Base-by-base conservation (phyloP, 768 basidiomycete species). In the Chlorophyllum brunneum region DNA sequence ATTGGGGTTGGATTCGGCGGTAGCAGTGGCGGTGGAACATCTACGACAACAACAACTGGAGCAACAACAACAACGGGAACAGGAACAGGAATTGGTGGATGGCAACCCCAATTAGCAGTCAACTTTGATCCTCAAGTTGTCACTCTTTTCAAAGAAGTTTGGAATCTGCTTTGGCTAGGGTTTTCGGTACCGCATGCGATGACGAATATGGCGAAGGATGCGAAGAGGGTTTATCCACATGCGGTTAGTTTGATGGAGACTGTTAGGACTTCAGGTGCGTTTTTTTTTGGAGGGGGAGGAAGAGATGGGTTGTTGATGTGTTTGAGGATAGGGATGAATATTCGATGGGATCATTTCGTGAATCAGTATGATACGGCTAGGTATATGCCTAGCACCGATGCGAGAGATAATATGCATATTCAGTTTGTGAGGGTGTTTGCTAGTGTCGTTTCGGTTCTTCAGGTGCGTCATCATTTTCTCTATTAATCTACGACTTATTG, bases 71-170 rank as follows among this genome's bases (percentile, higher is more conserved):
- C n/a, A n/a, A 7, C 37, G 18, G n/a, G 5, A 7, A 10, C n/a
- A 13, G 39, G 30, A 15, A 39, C 16, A 30, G 47, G 55, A 7
- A 26, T 10, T 7, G 38, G 37, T 20, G 65, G 86, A 2, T 87
- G 86, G 13, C 85, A 73, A 3, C 91, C 82, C 68, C 90, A 95
- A 68, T 80, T 99, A 2, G 88, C 88, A 6, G 94, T 98, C 58
- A 98, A 98, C 67, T 98, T 98, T 64, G 97, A 99, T 67, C 91
- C 94, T 3, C 95, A 98, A 70, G 93, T 95, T 58, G 98, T 99
- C 68, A 95, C 90, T 26, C 75, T 99, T 23, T 98, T 98, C 83
- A 99, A 99, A 76, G 97, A 98, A 67, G 93, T 97, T 29, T 79
- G 97, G 54, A 97, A 97, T 66, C 63, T 98, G 58, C 78, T 97